These are phyloP conservation scores for Blastomyces emzantsi DNA, from an alignment of 2,329 filamentous ascomycete genomes.

Conservation along the genomic window DNA sequence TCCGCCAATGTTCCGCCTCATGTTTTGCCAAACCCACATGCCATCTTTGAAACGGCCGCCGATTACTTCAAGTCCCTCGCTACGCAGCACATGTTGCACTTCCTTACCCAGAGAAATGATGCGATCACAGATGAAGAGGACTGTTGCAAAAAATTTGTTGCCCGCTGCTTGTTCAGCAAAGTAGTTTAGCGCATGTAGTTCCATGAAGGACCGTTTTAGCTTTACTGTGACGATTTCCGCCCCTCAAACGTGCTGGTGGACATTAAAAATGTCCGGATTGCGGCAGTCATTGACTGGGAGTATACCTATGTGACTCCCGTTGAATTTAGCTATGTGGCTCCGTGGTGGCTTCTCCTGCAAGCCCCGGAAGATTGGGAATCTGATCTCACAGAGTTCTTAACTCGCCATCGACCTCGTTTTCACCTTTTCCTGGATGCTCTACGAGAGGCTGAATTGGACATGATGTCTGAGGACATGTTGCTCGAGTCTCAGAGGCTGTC, in stretches of 20 bases:
- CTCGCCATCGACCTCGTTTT: slow-evolving; percentile 20
- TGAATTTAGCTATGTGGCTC: slow-evolving; percentile 19
- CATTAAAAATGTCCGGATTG: slow-evolving; percentile 15
- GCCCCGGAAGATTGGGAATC: slow-evolving; percentile 19
- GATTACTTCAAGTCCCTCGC: slow-evolving; percentile 14
- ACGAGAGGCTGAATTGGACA: slow-evolving; percentile 17
- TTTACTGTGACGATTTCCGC: slow-evolving; percentile 24
- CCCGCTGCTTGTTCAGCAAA: slow-evolving; percentile 35
- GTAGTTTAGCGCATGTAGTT: slow-evolving; percentile 22
- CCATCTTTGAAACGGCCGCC: slow-evolving; percentile 11
- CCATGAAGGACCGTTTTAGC: slow-evolving; percentile 20
- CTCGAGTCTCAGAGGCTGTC: slow-evolving; percentile 18
- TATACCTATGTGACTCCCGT: slow-evolving; percentile 20
- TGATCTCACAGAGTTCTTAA: slow-evolving; percentile 20
- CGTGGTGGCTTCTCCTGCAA: slow-evolving; percentile 21
- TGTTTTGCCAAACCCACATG: slow-evolving; percentile 7
- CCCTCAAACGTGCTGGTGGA: slow-evolving; percentile 23
- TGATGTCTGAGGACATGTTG: slow-evolving; percentile 12
- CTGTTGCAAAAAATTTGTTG: slow-evolving; percentile 37
- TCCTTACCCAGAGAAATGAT: slow-evolving; percentile 37
- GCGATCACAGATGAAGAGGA: slow-evolving; percentile 32
- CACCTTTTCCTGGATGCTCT: slow-evolving; percentile 21
- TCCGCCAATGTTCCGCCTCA: slow-evolving; percentile 10
- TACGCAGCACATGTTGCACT: slow-evolving; percentile 19
- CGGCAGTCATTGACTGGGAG: slow-evolving; percentile 25